Evolutionary conservation across 495 filamentous ascomycete species (phyloP), one percentile per base, ranked within the genome.

Genomic region (Penicillium simplicissimum): DNA sequence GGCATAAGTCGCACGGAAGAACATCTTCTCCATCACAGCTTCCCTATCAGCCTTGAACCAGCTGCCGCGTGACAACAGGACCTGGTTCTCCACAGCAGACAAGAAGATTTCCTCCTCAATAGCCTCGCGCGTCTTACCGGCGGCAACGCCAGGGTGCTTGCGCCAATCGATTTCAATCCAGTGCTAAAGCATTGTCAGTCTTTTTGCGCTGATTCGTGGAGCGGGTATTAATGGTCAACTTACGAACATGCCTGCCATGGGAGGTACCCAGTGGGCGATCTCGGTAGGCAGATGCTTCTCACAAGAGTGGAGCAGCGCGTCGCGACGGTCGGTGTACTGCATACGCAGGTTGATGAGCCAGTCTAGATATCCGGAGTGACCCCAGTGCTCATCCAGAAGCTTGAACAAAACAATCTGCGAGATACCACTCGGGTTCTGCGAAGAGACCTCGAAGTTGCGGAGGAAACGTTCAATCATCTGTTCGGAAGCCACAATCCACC

Each of bases 161-260:
- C 75, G 79, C 76, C 86, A 88, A 68, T 95, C 84, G 17, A 98
- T 78, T 57, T 87, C 81, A 37, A 98, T 79, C 95, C 95, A 97
- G 69, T 91, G 88, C 88, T 90, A 38, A 57, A 61, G 6, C 31
- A 10, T 55, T 67, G 66, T 67, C 42, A 31, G 49, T 28, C 14
- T 35, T 8, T 34, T 8, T 8, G 4, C 19, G 37, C 28, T 13
- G 14, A 28, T 34, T 37, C 47, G 25, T 7, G 25, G 7, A 37
- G n/a, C 58, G 9, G 33, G 23, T 35, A 59, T 8, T 3, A 40
- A 43, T 43, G 28, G 13, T 56, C 47, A 55, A 88, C 88, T 81
- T 76, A 92, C 89, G 82, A 98, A 98, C 95, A 98, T 98, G 69
- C 95, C 95, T n/a, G 95, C 93, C 37, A 82, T 81, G 3, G 95